Evolutionary conservation across 129 eudicot species (phyloP).

Genomic region (Tanacetum coccineum): DNA sequence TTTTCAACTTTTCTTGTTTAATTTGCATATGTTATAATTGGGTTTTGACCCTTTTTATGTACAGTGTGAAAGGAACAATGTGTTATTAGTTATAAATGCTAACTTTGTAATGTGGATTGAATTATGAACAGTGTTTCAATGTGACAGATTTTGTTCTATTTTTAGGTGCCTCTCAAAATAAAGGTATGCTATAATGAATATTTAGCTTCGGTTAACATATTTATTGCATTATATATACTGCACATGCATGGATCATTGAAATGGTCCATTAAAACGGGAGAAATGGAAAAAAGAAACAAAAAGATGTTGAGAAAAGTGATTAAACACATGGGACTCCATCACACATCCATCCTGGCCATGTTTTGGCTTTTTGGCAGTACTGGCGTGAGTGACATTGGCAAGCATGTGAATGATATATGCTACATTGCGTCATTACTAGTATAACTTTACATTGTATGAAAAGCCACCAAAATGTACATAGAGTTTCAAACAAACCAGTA

Average conservation of each 20-base stretch:
- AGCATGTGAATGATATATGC: constrained; percentile 23
- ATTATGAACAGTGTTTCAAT: neutral
- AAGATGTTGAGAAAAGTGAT: neutral
- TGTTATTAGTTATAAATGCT: constrained; percentile 16
- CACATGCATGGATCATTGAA: constrained; percentile 11
- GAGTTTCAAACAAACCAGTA: too few relatives aligned
- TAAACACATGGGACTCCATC: constrained; percentile 20
- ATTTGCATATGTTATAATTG: constrained; percentile 14
- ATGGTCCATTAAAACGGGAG: constrained; percentile 15
- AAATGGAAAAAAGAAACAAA: neutral
- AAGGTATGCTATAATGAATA: too few relatives aligned
- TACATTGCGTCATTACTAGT: constrained; percentile 7
- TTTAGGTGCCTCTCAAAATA: too few relatives aligned
- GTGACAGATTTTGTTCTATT: neutral
- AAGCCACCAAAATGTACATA: too few relatives aligned
- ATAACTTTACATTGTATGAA: too few relatives aligned
- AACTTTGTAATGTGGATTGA: constrained; percentile 4
- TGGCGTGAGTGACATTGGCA: constrained; percentile 23
- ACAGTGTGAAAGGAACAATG: constrained; percentile 13
- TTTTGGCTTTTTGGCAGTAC: neutral
- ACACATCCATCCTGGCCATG: constrained; percentile 19
- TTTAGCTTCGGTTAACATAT: too few relatives aligned
- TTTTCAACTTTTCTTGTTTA: constrained; percentile 9
- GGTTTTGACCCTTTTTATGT: constrained; percentile 2
- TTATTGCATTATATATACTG: neutral